Evolutionary conservation across 345 rosid genomes (phyloP).

Genomic region (Tarenaya hassleriana): DNA sequence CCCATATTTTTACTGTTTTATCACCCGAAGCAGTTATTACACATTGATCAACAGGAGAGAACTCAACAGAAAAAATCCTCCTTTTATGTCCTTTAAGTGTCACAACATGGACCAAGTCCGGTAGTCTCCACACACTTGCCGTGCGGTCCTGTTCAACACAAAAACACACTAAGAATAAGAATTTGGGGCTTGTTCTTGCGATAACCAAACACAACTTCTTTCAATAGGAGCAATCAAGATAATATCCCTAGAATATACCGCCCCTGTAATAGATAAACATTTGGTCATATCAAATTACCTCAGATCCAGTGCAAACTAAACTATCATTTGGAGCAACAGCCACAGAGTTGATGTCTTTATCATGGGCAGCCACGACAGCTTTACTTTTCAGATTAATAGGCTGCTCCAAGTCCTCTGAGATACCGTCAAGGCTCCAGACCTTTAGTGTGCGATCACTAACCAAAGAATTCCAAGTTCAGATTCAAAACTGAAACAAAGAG

Average conservation of each 20-base stretch:
- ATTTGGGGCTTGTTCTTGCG: neutral
- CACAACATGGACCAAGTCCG: constrained; percentile 75
- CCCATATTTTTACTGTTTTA: constrained; percentile 74
- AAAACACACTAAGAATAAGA: constrained; percentile 15
- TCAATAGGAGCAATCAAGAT: constrained; percentile 9
- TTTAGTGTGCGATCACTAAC: constrained; percentile 87
- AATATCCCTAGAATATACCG: too few relatives aligned
- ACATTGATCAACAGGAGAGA: constrained; percentile 94
- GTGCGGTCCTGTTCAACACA: constrained; percentile 67
- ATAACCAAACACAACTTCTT: constrained; percentile 6
- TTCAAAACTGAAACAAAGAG: constrained; percentile 2
- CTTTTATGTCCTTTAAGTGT: constrained; percentile 84
- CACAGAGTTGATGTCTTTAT: constrained; percentile 83
- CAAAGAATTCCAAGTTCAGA: constrained; percentile 21
- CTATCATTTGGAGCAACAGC: constrained; percentile 88
- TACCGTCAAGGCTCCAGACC: constrained; percentile 79
- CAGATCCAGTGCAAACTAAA: constrained; percentile 89
- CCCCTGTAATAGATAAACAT: too few relatives aligned
- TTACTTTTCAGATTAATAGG: constrained; percentile 68
- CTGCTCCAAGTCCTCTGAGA: constrained; percentile 48
- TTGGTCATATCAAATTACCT: constrained; percentile 44
- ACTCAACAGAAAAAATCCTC: constrained; percentile 94
- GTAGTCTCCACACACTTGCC: constrained; percentile 90
- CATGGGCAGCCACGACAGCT: constrained; percentile 92
- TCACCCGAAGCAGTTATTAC: constrained; percentile 94